These are phyloP conservation scores for Fusarium sp. DNA, from an alignment of 2,329 filamentous ascomycete genomes.

Conservation along the genomic window DNA sequence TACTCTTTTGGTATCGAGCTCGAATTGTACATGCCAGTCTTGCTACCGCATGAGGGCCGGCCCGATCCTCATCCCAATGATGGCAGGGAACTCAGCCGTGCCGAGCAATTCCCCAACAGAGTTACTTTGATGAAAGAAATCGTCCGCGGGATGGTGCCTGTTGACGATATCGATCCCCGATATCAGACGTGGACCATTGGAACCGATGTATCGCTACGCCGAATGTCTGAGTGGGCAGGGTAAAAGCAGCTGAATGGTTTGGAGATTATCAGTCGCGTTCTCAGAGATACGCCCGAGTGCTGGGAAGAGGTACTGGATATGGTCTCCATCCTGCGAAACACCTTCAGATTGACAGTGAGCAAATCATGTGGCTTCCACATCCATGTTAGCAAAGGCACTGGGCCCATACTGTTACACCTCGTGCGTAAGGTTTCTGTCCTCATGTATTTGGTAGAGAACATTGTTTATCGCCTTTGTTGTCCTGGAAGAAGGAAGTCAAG, in stretches of 20 bases:
- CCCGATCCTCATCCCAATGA: slow-evolving; percentile 14
- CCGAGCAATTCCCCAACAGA: not conserved
- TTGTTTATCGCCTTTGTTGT: slow-evolving; percentile 26
- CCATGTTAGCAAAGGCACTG: slow-evolving; percentile 25
- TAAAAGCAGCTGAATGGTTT: slow-evolving; percentile 9
- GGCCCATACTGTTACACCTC: slow-evolving; percentile 2
- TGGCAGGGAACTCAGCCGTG: not conserved
- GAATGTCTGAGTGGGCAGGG: not conserved
- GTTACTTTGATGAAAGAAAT: not conserved
- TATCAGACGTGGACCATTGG: slow-evolving; percentile 27
- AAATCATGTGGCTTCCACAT: slow-evolving; percentile 28
- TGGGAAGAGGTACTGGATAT: slow-evolving; percentile 32
- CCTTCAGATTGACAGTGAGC: slow-evolving; percentile 10
- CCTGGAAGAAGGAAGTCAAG: not conserved
- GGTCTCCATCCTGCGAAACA: slow-evolving; percentile 18
- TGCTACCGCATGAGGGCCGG: not conserved
- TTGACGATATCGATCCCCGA: not conserved
- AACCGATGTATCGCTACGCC: not conserved
- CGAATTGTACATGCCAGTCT: slow-evolving; percentile 21
- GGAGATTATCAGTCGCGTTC: slow-evolving; percentile 25
- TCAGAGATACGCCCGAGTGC: slow-evolving; percentile 11
- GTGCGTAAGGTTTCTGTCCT: slow-evolving; percentile 23
- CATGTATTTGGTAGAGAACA: slow-evolving; percentile 19
- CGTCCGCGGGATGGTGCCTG: not conserved
- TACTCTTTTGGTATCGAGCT: slow-evolving; percentile 38